These are phyloP conservation scores for Dipteronia sinensis DNA, from an alignment of 345 rosid species.

Conservation along the genomic window DNA sequence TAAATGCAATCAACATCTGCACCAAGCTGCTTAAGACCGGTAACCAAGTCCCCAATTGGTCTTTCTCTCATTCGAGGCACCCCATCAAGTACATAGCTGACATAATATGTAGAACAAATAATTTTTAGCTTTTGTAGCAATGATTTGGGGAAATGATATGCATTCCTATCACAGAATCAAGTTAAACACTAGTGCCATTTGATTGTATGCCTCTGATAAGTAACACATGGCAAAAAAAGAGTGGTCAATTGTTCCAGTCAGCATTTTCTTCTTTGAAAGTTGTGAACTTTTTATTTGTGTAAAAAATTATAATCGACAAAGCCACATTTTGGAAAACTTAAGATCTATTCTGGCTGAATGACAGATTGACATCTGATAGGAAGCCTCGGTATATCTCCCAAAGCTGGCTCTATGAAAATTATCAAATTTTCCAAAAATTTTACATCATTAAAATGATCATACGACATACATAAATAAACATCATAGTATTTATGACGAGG, in stretches of 20 bases:
- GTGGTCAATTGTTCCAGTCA: background rate
- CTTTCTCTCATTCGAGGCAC: constrained; percentile 97
- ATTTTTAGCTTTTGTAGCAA: constrained; percentile 4
- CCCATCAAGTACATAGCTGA: constrained; percentile 91
- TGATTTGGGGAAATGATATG: background rate
- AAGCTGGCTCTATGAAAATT: background rate
- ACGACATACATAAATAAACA: constrained; percentile 5
- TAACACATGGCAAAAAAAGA: background rate
- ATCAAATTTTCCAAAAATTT: background rate
- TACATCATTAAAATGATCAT: background rate
- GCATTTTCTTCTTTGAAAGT: background rate
- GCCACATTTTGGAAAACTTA: background rate
- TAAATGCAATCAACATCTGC: constrained; percentile 73
- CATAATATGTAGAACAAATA: background rate
- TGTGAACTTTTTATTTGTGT: background rate
- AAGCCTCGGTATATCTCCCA: background rate
- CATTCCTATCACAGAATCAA: background rate
- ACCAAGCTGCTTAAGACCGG: constrained; percentile 93
- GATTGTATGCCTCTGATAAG: background rate
- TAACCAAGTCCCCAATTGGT: constrained; percentile 88
- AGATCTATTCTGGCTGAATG: background rate
- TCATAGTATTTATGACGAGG: background rate
- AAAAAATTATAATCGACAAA: background rate
- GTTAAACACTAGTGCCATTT: background rate
- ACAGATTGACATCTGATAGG: background rate